Base-by-base conservation (phyloP, 2,329 filamentous ascomycete genomes). In the Colletotrichum camelliae region DNA sequence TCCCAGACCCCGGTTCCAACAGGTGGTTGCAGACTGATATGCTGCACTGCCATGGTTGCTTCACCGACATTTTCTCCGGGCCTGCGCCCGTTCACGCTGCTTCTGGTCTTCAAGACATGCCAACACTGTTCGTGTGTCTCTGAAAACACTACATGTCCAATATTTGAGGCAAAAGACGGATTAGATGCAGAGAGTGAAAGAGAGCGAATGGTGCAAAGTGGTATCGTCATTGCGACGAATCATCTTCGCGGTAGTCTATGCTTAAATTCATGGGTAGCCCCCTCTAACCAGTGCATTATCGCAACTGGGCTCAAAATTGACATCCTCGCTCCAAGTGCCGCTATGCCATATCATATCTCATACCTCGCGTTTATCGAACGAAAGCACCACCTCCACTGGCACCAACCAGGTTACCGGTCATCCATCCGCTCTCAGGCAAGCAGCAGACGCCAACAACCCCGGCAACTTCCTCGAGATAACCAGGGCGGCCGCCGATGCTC, bases 361-460 rank as follows among this genome's bases (percentile, higher is more conserved):
- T 31, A 4, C 27, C 13, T 48, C 27, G 15, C 43, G 39, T 31
- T 68, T 33, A 75, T 37, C 73, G 73, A 52, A 75, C 73, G n/a
- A 75, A 75, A 43, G 62, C 62, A 60, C 73, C 73, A 24, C 86
- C 85, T 6, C 93, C 93, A 80, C 94, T 94, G 10, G 93, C 93
- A 83, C 91, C 94, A 16, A 95, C 88, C 39, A 94, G 90, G 81
- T 91, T 93, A 4, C 93, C 93, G 1, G 93, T 95, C 73, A 91
- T 92, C 93, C 93, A 95, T 4, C 88, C 90, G 37, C 88, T 88
- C 82, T 95, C 93, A 18, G 88, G 88, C 12, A 89, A 89, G 81
- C 93, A 94, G 52, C 94, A 84, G 92, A 95, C 94, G 6, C 89
- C 93, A 57, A 95, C 91, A 8, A 93, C 89, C 2, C 93, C 93